Base-by-base conservation (phyloP, 257 asterid genomes). In the Craterostigma plantagineum region DNA sequence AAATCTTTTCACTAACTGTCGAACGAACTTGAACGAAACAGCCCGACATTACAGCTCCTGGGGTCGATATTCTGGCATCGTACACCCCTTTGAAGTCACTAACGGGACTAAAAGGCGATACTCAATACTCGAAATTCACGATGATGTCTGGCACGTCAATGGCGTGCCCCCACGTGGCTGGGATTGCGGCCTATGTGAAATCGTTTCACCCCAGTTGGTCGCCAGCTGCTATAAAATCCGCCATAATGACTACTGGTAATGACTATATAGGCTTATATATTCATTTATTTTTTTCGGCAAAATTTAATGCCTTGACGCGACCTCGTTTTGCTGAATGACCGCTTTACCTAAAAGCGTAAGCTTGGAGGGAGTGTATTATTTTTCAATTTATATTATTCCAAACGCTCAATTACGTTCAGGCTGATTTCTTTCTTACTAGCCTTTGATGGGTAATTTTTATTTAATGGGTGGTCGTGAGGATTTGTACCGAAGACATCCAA, bases 111-210 rank as follows among this genome's bases (percentile, higher is more conserved):
- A 56, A 66, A 62, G 97, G 81, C 8, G 94, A 86, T 46, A 61
- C 73, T 0, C 79, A 58, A 18, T 67, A 42, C 49, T 71, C 94
- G 9, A 69, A 76, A 48, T 86, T 78, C 67, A 78, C 69, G 34
- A 23, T 86, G 58, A 81, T 86, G 91, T 86, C 97, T 0, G 97
- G 97, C 34, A 86, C 97, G 14, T 86, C 97, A 16, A 86, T 86
- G 94, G 45, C 97, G 0, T 81, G 97, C 56, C 97, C 97, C n/a
- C 97, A 86, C 42, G 75, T 73, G 13, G 70, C 68, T 13, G 94
- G 94, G 10, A 64, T 54, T 1, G 90, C 93, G 44, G 97, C 97
- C 46, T 86, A 81, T 39, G 85, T 86, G 9, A 86, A 78, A 49
- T 86, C 97, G 3, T 79, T 71, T 58, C 94, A 55, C 58, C 92